Evolutionary conservation across 257 asterid species (phyloP), one percentile per base, ranked within the genome.

Genomic region (Eucommia ulmoides): DNA sequence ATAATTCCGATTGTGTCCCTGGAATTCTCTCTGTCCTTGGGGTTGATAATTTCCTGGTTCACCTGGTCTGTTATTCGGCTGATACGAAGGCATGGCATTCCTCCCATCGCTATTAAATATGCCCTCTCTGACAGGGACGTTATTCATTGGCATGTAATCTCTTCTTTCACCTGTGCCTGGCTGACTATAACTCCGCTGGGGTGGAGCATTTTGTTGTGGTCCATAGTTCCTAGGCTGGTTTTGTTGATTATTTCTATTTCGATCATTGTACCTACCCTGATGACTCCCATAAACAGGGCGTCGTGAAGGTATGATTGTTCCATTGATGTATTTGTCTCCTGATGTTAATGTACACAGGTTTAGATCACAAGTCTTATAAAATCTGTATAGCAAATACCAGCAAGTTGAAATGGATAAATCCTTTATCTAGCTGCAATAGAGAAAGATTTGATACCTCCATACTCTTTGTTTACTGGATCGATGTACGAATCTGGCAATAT

Each of bases 311-410:
- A 81, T 68, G 50, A 91, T 91, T 58, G 76, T 79, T 49, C 98
- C 98, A 58, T 86, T 76, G 23, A 73, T 68, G 61, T 91, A 91
- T 77, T 91, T 91, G 67, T 91, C 98, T 22, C 98, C 98, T 89
- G 79, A 25, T 20, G 56, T 50, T 22, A 53, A 55, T n/a, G n/a
- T n/a, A n/a, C n/a, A n/a, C n/a, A n/a, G n/a, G n/a, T n/a, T n/a
- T n/a, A n/a, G n/a, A n/a, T n/a, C n/a, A n/a, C n/a, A n/a, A n/a
- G n/a, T n/a, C n/a, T n/a, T n/a, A n/a, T n/a, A n/a, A n/a, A n/a
- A n/a, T n/a, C 51, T 17, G 48, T 19, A 62, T 25, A 56, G 45
- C 22, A 16, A 22, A 15, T 33, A 50, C 24, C 45, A 45, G 25
- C 22, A 51, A 26, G 14, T 15, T 42, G 20, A 42, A 18, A 49